Percentiles rank a stretch among this genome's conserved stretches.
phyloP scores from a whole-genome alignment of 2,329 filamentous ascomycete genomes.

The Phoma herbarum region DNA sequence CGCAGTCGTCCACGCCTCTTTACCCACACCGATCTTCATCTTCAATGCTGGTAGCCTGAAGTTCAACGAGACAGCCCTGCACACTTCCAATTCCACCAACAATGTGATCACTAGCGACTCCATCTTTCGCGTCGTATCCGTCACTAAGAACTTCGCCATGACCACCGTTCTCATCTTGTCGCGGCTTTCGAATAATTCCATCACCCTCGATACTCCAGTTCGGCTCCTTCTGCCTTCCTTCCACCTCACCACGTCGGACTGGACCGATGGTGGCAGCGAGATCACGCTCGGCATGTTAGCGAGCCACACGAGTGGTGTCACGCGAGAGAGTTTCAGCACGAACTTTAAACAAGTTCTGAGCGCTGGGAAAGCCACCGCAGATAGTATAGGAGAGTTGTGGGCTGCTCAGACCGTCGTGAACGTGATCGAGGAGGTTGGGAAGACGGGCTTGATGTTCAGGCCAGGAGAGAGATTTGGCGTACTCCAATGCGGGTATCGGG shows the following conservation, averaged over 20 bases:
- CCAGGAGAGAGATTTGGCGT: conserved; percentile 41
- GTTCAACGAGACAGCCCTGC: conserved; percentile 36
- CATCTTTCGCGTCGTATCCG: conserved; percentile 42
- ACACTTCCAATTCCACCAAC: not conserved
- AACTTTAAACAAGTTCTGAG: conserved; percentile 40
- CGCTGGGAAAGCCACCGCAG: conserved; percentile 34
- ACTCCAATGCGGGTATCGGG: conserved; percentile 43
- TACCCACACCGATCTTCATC: conserved; percentile 25
- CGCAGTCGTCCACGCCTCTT: conserved; percentile 43
- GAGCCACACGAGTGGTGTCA: conserved; percentile 42
- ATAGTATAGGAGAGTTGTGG: conserved; percentile 41
- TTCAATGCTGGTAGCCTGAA: conserved; percentile 45
- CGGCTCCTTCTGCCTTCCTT: conserved; percentile 36
- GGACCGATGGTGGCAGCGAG: conserved; percentile 43
- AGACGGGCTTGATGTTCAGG: conserved; percentile 39
- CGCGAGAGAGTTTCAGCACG: conserved; percentile 43
- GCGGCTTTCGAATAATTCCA: conserved; percentile 18
- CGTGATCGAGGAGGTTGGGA: conserved; percentile 32
- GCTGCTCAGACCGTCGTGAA: conserved; percentile 29
- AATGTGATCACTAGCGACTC: conserved; percentile 40
- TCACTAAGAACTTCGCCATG: conserved; percentile 43
- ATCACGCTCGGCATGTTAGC: conserved; percentile 46
- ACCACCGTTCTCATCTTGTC: conserved; percentile 31
- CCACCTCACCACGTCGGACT: conserved; percentile 34
- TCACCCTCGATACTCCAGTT: conserved; percentile 35